These are phyloP conservation scores for Aureobasidium sp. DNA, from an alignment of 2,329 filamentous ascomycete species.

Conservation along the genomic window DNA sequence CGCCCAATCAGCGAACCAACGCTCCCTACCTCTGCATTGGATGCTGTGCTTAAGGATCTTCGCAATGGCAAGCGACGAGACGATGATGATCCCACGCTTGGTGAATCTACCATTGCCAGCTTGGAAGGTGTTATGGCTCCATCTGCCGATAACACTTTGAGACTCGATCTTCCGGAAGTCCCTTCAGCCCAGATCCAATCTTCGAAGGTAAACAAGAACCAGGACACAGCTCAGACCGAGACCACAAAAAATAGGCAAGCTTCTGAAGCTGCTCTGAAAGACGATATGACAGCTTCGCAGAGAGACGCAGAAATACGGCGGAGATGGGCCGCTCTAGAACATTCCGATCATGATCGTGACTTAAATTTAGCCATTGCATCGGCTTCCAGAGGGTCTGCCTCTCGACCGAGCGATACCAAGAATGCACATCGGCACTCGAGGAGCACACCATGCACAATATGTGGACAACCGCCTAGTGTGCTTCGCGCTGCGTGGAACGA, in stretches of 20 bases:
- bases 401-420: background rate
- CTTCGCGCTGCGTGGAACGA: constrained; percentile 26
- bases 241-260: background rate
- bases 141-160: constrained; percentile 21
- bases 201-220: background rate
- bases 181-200: background rate
- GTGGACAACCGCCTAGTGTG: constrained; percentile 23
- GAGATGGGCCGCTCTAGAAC: constrained; percentile 35
- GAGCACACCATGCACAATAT: constrained; percentile 15
- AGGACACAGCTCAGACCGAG: background rate
- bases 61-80: constrained; percentile 30
- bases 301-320: constrained; percentile 36
- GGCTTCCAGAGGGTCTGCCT: background rate
- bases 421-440: background rate
- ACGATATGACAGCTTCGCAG: constrained; percentile 23
- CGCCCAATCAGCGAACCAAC: background rate
- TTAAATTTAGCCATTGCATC: background rate
- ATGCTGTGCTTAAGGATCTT: constrained; percentile 32
- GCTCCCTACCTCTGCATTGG: constrained; percentile 18
- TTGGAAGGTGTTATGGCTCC: constrained; percentile 38
- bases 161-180: constrained; percentile 17
- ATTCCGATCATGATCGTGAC: constrained; percentile 21
- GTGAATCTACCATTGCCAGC: constrained; percentile 43
- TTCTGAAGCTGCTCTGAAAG: constrained; percentile 2
- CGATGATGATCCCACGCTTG: constrained; percentile 28